phyloP scores from a whole-genome alignment of 2,329 filamentous ascomycete genomes.

The Tricladium varicosporioides region DNA sequence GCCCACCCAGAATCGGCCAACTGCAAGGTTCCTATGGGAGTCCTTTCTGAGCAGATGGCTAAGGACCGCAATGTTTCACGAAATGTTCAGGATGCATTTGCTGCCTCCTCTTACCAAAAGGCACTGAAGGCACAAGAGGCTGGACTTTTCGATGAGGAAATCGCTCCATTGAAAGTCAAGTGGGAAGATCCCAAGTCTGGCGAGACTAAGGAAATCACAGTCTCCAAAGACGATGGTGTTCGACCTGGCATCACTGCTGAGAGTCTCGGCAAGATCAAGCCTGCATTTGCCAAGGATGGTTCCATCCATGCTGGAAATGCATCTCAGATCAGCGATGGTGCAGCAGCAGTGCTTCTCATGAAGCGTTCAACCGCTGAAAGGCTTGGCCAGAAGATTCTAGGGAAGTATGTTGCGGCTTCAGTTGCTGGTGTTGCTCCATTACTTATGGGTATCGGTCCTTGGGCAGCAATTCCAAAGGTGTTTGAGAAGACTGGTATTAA shows the following conservation, averaged over 20 bases:
- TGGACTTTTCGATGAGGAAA: constrained; percentile 93
- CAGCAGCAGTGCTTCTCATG: constrained; percentile 94
- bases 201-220: constrained; percentile 79
- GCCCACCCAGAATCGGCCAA: constrained; percentile 78
- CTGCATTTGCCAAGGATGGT: constrained; percentile 88
- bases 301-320: constrained; percentile 96
- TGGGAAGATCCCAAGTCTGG: constrained; percentile 89
- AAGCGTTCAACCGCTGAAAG: constrained; percentile 85
- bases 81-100: constrained; percentile 82
- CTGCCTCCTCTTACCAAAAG: constrained; percentile 89
- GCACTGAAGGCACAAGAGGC: constrained; percentile 78
- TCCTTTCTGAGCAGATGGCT: constrained; percentile 92
- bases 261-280: constrained; percentile 83
- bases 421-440: constrained; percentile 88
- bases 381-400: constrained; percentile 83
- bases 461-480: constrained; percentile 91
- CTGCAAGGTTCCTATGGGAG: constrained; percentile 97
- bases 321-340: constrained; percentile 92
- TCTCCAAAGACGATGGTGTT: constrained; percentile 84
- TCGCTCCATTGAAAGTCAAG: constrained; percentile 80
- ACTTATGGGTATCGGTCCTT: constrained; percentile 94
- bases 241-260: constrained; percentile 82
- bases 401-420: constrained; percentile 85
- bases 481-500: constrained; percentile 82
- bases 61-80: constrained; percentile 75